Percentiles rank a stretch among this genome's conserved stretches.
phyloP scores from a whole-genome alignment of 2,329 filamentous ascomycete genomes.

The Exophiala phaeomuriformis region DNA sequence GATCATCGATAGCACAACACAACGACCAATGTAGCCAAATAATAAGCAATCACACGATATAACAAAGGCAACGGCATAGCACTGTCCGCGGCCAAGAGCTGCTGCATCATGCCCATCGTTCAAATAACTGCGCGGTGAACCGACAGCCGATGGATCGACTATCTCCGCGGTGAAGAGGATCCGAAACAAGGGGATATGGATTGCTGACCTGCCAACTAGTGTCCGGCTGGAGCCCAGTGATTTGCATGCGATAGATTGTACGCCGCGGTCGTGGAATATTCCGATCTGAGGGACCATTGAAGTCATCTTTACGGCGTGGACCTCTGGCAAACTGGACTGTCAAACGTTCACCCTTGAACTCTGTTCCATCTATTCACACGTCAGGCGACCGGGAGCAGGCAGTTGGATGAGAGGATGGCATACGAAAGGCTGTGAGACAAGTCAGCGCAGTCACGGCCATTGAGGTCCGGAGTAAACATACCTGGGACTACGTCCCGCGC shows the following conservation, averaged over 20 bases:
- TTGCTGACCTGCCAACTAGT: slow-evolving; percentile 99
- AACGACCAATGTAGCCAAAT: not conserved
- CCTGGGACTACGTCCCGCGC: slow-evolving; percentile 96
- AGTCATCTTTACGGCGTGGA: slow-evolving; percentile 61
- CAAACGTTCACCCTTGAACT: slow-evolving; percentile 95
- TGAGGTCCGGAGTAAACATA: slow-evolving; percentile 44
- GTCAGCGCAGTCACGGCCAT: slow-evolving; percentile 2
- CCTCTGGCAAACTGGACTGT: slow-evolving; percentile 98
- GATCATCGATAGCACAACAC: not conserved
- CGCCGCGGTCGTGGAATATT: slow-evolving; percentile 72
- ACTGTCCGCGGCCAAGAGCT: too few relatives aligned
- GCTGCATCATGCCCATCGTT: too few relatives aligned
- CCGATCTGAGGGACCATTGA: slow-evolving; percentile 56
- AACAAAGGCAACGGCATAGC: too few relatives aligned
- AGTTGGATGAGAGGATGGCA: not conserved
- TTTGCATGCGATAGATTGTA: slow-evolving; percentile 94
- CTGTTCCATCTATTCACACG: slow-evolving; percentile 69
- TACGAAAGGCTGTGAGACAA: slow-evolving; percentile 21
- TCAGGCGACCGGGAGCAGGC: slow-evolving; percentile 26
- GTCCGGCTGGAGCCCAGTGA: slow-evolving; percentile 91
- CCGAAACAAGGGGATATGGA: slow-evolving; percentile 24
- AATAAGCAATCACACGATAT: too few relatives aligned
- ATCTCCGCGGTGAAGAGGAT: not conserved
- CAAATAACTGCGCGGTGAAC: too few relatives aligned
- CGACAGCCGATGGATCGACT: too few relatives aligned